phyloP scores from a whole-genome alignment of 169 alveolate genomes.

The Eimeria zaria region DNA sequence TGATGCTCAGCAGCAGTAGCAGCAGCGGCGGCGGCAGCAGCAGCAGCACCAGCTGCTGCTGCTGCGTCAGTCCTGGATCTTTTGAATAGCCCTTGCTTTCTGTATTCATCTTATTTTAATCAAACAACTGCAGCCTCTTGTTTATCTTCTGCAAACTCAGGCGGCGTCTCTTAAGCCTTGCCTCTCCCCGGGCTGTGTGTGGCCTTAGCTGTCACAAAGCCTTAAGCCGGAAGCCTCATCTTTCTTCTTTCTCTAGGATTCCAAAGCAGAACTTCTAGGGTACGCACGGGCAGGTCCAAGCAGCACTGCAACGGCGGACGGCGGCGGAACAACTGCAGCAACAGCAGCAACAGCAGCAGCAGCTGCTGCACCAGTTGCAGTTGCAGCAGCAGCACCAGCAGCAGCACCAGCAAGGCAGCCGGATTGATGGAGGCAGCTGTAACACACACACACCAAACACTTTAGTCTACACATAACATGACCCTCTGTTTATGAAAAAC shows the following conservation, averaged over 20 bases:
- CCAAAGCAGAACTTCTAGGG: constrained; percentile 71
- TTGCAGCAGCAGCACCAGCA: not conserved
- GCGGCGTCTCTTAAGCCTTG: not conserved
- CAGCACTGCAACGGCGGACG: not conserved
- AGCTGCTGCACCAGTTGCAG: constrained; percentile 12
- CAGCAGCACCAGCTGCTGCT: constrained; percentile 64
- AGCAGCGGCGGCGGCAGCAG: constrained; percentile 44
- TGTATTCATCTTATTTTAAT: no score
- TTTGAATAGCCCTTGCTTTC: not conserved
- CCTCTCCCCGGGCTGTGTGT: not conserved
- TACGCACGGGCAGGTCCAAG: constrained; percentile 9
- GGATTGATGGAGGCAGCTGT: constrained; percentile 42
- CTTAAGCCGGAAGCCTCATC: not conserved
- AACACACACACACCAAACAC: not conserved
- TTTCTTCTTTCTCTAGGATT: constrained; percentile 19
- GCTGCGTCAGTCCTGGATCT: constrained; percentile 27
- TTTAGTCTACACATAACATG: constrained; percentile 11
- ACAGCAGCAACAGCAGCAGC: constrained; percentile 9
- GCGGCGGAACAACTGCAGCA: constrained; percentile 1
- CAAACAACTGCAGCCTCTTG: no score
- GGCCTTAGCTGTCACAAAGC: no score
- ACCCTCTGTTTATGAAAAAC: not conserved
- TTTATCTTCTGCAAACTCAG: not conserved
- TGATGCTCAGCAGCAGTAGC: constrained; percentile 14
- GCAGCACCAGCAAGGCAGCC: constrained; percentile 1